Base-by-base conservation (phyloP, 1,284 basidiomycete genomes). In the Fomitopsis pinicola region DNA sequence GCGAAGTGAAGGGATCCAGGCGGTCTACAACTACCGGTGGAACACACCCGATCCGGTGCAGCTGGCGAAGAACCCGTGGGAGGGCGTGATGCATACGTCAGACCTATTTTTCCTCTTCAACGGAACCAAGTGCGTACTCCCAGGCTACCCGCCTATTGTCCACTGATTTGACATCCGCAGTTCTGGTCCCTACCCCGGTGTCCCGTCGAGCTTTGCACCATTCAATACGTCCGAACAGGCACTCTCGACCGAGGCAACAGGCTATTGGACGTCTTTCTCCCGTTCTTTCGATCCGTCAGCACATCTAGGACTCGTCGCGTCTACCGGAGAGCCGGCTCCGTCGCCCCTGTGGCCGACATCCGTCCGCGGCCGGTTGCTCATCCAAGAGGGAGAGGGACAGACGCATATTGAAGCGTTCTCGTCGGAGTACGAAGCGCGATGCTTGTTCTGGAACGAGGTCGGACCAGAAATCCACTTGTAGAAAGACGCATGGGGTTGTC, bases 81-180 rank as follows among this genome's bases (percentile, higher is more conserved):
- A 58, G 45, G 57, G 57, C 45, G 57, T 58, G 28, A 58, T 58
- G 57, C 57, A 58, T 30, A 58, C 57, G 28, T 58, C 57, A 5
- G 57, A 50, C 44, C 57, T 58, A 44, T 58, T 58, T 42, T 58
- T 58, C 57, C 57, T 58, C 17, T 58, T 58, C 57, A 44, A 58
- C 35, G 57, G 57, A 1, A 58, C 57, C 28, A 58, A 58, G 57
- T 58, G 46, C 36, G 57, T 50, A 3, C 22, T 22, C 22, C 8
- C 14, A 30, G 5, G 2, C 14, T 7, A 28, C 9, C 33, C 35
- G n/a, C 12, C 15, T 3, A 30, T 26, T 5, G n/a, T 19, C 15
- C 42, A 2, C 19, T 45, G 26, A 57, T 3, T 17, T 6, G 15
- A 17, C 7, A 17, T 5, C 10, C 10, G 30, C 9, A 58, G 57